These are phyloP conservation scores for Mycena belliarum DNA, from an alignment of 768 basidiomycete species.

Conservation along the genomic window DNA sequence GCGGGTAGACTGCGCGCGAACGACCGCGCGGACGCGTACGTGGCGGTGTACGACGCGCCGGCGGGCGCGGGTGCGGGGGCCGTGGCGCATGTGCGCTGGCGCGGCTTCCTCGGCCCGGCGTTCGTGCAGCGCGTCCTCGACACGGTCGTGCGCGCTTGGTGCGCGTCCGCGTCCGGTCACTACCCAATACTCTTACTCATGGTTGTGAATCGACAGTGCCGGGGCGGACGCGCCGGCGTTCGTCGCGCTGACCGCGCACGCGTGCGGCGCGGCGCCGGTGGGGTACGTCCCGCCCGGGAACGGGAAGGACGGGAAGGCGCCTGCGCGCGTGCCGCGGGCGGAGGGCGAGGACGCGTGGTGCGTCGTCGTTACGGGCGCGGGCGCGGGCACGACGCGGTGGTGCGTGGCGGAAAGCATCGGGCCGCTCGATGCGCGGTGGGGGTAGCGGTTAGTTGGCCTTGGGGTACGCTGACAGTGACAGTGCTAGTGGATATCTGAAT, in stretches of 20 bases:
- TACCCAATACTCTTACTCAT: too few relatives aligned
- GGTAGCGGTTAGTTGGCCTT: too few relatives aligned
- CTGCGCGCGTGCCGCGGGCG: slow-evolving; percentile 42
- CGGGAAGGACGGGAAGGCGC: slow-evolving; percentile 30
- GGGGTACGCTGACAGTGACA: too few relatives aligned
- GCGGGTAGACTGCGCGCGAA: slow-evolving; percentile 52
- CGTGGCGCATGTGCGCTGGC: slow-evolving; percentile 60
- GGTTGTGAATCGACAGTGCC: too few relatives aligned
- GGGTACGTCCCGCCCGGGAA: slow-evolving; percentile 45
- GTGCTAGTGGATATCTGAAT: too few relatives aligned
- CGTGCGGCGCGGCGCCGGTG: slow-evolving; percentile 47
- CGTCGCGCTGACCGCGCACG: slow-evolving; percentile 46
- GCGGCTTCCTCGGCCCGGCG: slow-evolving; percentile 50
- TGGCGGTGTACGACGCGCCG: slow-evolving; percentile 65
- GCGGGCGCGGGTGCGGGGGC: slow-evolving; percentile 43
- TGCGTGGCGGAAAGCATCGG: slow-evolving; percentile 46
- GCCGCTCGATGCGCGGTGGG: slow-evolving; percentile 41
- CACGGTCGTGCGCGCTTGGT: slow-evolving; percentile 35
- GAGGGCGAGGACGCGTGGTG: slow-evolving; percentile 59
- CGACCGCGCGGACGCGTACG: slow-evolving; percentile 69
- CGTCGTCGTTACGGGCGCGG: slow-evolving; percentile 39
- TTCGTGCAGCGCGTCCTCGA: slow-evolving; percentile 60
- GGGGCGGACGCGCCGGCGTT: slow-evolving; percentile 32
- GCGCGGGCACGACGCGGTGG: slow-evolving; percentile 33
- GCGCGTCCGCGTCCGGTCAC: not conserved